Conservation (phyloP, 225 moss, liverwort and hornwort species). For the Bryum argenteum region DNA sequence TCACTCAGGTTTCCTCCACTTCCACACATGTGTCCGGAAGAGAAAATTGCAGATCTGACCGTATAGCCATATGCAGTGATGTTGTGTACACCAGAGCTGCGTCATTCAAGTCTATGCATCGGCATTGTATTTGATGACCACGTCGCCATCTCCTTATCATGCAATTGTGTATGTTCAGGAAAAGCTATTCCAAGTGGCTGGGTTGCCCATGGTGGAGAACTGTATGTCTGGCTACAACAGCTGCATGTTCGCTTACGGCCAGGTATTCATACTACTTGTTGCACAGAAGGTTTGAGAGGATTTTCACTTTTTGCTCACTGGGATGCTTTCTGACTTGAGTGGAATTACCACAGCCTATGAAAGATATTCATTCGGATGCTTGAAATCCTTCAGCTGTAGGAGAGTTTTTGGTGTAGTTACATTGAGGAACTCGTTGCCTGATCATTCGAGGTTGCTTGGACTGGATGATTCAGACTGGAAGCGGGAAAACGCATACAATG, state of each 20-base stretch:
- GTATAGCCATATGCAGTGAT: background rate
- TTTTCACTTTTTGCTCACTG: background rate
- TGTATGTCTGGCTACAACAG: conserved; percentile 84
- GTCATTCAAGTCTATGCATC: too few species aligned
- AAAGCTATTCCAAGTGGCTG: conserved; percentile 65
- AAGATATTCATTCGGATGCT: background rate
- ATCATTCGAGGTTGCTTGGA: too few species aligned
- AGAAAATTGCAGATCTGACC: background rate
- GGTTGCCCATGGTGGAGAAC: conserved; percentile 81
- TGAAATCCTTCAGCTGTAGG: background rate
- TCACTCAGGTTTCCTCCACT: conserved; percentile 52
- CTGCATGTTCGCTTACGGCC: conserved; percentile 84
- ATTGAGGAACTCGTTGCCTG: background rate
- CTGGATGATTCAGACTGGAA: conserved; percentile 35
- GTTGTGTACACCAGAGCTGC: background rate
- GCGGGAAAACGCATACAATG: conserved; percentile 35
- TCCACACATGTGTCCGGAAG: too few species aligned
- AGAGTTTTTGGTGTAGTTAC: background rate
- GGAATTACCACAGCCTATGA: background rate
- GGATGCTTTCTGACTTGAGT: background rate
- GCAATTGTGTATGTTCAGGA: conserved; percentile 38
- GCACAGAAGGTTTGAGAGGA: background rate
- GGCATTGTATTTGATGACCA: too few species aligned
- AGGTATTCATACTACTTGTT: conserved; percentile 29
- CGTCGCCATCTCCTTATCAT: background rate